Evolutionary conservation across 805 yeast species (phyloP).

Genomic region (Candida sithepensis): DNA sequence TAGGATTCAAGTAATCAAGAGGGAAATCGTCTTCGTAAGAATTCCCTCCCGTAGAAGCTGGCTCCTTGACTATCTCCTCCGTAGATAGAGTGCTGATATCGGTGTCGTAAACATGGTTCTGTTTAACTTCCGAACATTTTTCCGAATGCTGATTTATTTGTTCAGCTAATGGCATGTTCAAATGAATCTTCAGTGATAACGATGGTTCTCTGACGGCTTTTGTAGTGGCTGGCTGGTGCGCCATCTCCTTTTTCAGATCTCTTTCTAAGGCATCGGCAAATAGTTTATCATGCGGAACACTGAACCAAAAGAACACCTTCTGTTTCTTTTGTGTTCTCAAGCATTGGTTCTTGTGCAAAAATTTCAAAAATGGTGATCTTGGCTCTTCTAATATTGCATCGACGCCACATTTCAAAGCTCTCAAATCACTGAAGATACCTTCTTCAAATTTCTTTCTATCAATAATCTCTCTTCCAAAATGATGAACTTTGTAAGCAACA

Average conservation of each 20-base stretch:
- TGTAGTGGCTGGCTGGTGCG: conserved; percentile 66
- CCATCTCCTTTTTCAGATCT: conserved; percentile 75
- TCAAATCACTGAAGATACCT: conserved; percentile 87
- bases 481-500: conserved; percentile 80
- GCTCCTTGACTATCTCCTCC: conserved; percentile 11
- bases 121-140: conserved; percentile 11
- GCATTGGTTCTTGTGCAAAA: conserved; percentile 81
- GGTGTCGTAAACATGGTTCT: conserved; percentile 14
- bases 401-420: conserved; percentile 79
- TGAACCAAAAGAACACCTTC: conserved; percentile 94
- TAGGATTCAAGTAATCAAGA: conserved; percentile 50
- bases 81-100: conserved; percentile 6
- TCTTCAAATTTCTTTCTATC: conserved; percentile 96
- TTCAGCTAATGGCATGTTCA: conserved; percentile 44
- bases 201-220: conserved; percentile 75
- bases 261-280: conserved; percentile 93
- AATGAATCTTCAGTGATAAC: conserved; percentile 65
- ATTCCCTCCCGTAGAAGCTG: conserved; percentile 9
- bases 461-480: conserved; percentile 78
- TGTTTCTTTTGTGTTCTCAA: conserved; percentile 94
- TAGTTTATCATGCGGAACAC: conserved; percentile 88
- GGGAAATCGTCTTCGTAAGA: conserved; percentile 68
- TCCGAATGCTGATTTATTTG: conserved; percentile 41
- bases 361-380: conserved; percentile 76
- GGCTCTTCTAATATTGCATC: conserved; percentile 89